Conservation (phyloP, 768 basidiomycete genomes). For the Mycena chlorophos region DNA sequence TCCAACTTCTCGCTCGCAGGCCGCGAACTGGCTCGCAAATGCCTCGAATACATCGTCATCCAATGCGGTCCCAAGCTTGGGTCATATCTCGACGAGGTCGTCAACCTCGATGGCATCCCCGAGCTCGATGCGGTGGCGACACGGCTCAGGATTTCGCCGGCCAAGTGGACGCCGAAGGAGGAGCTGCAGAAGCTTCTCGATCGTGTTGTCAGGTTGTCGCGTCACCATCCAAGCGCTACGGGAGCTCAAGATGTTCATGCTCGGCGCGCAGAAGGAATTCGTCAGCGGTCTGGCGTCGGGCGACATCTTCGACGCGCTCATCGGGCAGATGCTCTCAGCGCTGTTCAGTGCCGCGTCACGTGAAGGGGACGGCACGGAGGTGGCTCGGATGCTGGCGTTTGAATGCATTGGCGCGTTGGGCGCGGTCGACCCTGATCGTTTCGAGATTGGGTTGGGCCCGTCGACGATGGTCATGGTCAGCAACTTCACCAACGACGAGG, state of each 20-base stretch:
- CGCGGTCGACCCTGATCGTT: constrained; percentile 93
- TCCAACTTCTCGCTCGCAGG: constrained; percentile 52
- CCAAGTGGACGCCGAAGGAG: constrained; percentile 50
- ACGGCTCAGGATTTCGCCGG: constrained; percentile 47
- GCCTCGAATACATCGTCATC: constrained; percentile 69
- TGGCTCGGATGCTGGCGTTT: constrained; percentile 69
- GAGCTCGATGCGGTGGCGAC: constrained; percentile 52
- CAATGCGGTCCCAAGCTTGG: constrained; percentile 57
- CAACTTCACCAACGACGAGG: constrained; percentile 79
- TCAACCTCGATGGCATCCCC: constrained; percentile 71
- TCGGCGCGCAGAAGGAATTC: constrained; percentile 47
- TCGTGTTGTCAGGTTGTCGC: constrained; percentile 68
- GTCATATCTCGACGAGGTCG: constrained; percentile 71
- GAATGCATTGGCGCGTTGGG: constrained; percentile 92
- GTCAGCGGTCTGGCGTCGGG: constrained; percentile 71
- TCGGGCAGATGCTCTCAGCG: constrained; percentile 65
- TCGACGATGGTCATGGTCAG: constrained; percentile 69
- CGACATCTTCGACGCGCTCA: constrained; percentile 78
- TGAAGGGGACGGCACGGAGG: constrained; percentile 75
- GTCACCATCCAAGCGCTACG: constrained; percentile 71
- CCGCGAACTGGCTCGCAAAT: constrained; percentile 53
- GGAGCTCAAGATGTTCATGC: constrained; percentile 74
- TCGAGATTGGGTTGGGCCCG: constrained; percentile 62
- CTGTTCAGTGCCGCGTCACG: constrained; percentile 72
- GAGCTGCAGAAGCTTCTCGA: constrained; percentile 67